These are phyloP conservation scores for Hygrophila difformis DNA, from an alignment of 257 asterid genomes.

Conservation along the genomic window DNA sequence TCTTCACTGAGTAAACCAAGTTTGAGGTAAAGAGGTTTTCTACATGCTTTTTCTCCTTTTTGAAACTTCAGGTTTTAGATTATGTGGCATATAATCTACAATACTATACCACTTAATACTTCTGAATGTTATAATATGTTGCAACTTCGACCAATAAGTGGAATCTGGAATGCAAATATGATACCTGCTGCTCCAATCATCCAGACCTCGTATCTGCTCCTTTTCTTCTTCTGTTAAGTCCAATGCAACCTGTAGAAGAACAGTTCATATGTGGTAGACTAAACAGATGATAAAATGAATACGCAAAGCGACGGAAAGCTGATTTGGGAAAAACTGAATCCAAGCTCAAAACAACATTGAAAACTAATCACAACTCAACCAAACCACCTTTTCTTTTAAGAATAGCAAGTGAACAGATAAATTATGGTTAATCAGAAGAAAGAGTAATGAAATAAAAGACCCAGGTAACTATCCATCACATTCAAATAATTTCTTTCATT, in stretches of 20 bases:
- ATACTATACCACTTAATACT: constrained; percentile 1
- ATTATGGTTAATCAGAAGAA: no score
- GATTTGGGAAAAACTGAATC: no score
- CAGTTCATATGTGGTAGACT: not conserved
- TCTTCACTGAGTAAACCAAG: not conserved
- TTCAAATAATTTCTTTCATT: no score
- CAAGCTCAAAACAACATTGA: not conserved
- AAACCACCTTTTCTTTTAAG: not conserved
- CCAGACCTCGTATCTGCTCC: constrained; percentile 39
- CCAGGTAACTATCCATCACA: no score
- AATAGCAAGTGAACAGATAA: no score
- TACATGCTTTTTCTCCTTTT: not conserved
- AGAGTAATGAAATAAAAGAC: no score
- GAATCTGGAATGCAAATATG: no score
- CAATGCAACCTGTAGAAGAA: constrained; percentile 53
- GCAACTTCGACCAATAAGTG: constrained; percentile 5
- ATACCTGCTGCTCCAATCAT: constrained; percentile 55
- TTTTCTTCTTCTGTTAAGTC: constrained; percentile 72
- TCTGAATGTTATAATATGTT: not conserved
- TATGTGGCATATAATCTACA: not conserved
- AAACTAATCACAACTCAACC: no score
- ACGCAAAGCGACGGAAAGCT: not conserved
- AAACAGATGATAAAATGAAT: not conserved
- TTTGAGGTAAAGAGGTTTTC: not conserved
- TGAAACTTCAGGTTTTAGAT: not conserved